A percentile compares a stretch with the other conserved stretches of the same genome.
Evolutionary conservation across 768 basidiomycete genomes (phyloP).

Genomic region (Cyclocybe aegerita): DNA sequence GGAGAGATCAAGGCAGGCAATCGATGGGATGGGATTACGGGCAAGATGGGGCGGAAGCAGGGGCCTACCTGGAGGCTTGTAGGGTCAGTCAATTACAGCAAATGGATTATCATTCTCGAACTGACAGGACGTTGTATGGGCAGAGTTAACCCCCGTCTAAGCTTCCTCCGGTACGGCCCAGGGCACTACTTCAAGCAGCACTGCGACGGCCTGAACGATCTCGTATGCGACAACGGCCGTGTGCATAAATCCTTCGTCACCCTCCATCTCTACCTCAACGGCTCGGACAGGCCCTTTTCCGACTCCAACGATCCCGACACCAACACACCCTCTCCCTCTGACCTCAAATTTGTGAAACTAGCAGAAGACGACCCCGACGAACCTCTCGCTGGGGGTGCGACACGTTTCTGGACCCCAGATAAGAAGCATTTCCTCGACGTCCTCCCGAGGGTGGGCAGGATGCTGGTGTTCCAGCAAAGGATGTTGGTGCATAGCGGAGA

Average conservation of each 20-base stretch:
- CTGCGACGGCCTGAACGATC: slow-evolving; percentile 35
- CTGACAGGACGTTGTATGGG: background rate
- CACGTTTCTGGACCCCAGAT: slow-evolving; percentile 37
- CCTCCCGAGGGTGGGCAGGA: slow-evolving; percentile 35
- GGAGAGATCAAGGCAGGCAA: slow-evolving; percentile 26
- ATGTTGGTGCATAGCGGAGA: slow-evolving; percentile 38
- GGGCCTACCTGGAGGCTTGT: slow-evolving; percentile 33
- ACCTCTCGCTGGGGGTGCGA: slow-evolving; percentile 33
- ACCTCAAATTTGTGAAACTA: background rate
- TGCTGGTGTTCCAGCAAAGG: slow-evolving; percentile 41
- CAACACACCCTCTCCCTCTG: background rate
- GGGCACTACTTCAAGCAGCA: slow-evolving; percentile 41
- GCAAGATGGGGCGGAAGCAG: slow-evolving; percentile 25
- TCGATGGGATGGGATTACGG: slow-evolving; percentile 31
- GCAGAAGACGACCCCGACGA: slow-evolving; percentile 9
- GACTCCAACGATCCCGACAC: too few species aligned
- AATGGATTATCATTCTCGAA: background rate
- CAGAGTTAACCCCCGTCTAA: slow-evolving; percentile 38
- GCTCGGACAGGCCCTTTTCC: slow-evolving; percentile 12
- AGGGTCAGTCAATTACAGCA: slow-evolving; percentile 21
- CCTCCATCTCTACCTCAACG: slow-evolving; percentile 42
- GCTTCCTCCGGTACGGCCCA: slow-evolving; percentile 42
- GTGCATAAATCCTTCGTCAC: slow-evolving; percentile 39
- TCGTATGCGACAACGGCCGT: slow-evolving; percentile 17
- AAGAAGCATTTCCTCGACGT: slow-evolving; percentile 34